These are phyloP conservation scores for Phytophthora tentaculata DNA, from an alignment of 352 stramenopile species.

Conservation along the genomic window DNA sequence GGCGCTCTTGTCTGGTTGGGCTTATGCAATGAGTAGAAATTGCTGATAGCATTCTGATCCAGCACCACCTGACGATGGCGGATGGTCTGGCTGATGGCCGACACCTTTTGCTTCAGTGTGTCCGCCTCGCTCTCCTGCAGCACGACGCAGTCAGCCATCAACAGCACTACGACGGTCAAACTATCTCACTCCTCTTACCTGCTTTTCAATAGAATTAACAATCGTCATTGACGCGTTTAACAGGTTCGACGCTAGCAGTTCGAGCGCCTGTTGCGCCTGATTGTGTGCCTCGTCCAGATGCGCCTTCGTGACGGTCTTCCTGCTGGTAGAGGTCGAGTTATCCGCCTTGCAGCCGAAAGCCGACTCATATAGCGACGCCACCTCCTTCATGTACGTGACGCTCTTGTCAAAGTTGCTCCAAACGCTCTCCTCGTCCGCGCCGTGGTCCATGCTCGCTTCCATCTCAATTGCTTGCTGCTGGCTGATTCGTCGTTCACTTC, in stretches of 20 bases:
- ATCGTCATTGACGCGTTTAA: constrained; percentile 54
- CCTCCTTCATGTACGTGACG: constrained; percentile 57
- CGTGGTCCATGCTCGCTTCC: background rate
- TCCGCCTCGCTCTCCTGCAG: constrained; percentile 28
- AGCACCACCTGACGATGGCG: constrained; percentile 21
- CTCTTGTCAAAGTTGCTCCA: constrained; percentile 60
- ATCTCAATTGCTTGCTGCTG: too few species aligned
- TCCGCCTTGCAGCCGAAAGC: constrained; percentile 35
- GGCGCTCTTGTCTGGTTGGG: background rate
- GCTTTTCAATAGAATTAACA: constrained; percentile 43
- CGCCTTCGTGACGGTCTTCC: constrained; percentile 40
- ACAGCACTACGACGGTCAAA: background rate
- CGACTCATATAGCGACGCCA: constrained; percentile 60
- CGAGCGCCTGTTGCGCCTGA: constrained; percentile 57
- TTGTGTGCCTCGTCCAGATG: constrained; percentile 53
- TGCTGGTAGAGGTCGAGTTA: background rate
- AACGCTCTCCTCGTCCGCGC: constrained; percentile 30
- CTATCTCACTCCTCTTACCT: constrained; percentile 23
- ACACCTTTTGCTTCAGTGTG: constrained; percentile 16
- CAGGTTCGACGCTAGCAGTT: constrained; percentile 66
- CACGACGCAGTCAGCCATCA: background rate
- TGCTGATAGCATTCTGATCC: constrained; percentile 17
- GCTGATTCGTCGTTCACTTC: constrained; percentile 18
- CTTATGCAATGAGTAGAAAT: constrained; percentile 24
- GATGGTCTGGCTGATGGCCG: constrained; percentile 18